Percentiles rank a stretch among this genome's conserved stretches.
phyloP scores from a whole-genome alignment of 768 basidiomycete species.

The Lactifluus piperatus region DNA sequence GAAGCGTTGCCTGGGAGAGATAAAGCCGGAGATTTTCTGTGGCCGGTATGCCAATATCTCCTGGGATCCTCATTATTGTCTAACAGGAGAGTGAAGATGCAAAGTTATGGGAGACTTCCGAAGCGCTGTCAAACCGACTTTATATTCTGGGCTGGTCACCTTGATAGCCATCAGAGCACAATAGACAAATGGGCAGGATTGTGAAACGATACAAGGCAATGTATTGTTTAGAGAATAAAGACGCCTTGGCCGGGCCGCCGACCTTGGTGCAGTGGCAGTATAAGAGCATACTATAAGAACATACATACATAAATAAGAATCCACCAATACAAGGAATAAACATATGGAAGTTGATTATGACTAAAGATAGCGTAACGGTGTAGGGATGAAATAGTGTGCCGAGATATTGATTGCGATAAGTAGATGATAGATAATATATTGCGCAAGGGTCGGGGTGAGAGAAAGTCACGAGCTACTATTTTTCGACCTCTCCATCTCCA shows the following conservation, averaged over 20 bases:
- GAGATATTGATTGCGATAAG: not conserved
- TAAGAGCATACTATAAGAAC: not conserved
- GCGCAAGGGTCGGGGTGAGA: not conserved
- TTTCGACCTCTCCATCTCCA: not conserved
- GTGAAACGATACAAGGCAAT: not conserved
- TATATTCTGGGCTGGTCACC: not conserved
- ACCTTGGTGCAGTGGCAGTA: not conserved
- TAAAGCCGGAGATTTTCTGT: slow-evolving; percentile 17
- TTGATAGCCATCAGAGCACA: not conserved
- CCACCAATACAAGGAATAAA: slow-evolving; percentile 13
- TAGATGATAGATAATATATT: not conserved
- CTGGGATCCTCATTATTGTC: slow-evolving; percentile 3
- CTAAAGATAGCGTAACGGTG: not conserved
- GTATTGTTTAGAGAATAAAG: slow-evolving; percentile 3
- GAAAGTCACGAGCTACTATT: not conserved
- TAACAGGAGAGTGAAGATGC: not conserved
- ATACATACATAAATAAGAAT: not conserved
- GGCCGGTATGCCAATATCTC: slow-evolving; percentile 16
- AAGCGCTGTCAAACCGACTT: not conserved
- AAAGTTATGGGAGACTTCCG: not conserved
- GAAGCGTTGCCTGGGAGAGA: slow-evolving; percentile 16
- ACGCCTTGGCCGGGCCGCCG: not conserved
- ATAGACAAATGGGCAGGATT: not conserved
- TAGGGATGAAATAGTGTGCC: not conserved
- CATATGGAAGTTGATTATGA: slow-evolving; percentile 4